Conservation (phyloP, 1,284 basidiomycete genomes). For the Irpex lacteus region DNA sequence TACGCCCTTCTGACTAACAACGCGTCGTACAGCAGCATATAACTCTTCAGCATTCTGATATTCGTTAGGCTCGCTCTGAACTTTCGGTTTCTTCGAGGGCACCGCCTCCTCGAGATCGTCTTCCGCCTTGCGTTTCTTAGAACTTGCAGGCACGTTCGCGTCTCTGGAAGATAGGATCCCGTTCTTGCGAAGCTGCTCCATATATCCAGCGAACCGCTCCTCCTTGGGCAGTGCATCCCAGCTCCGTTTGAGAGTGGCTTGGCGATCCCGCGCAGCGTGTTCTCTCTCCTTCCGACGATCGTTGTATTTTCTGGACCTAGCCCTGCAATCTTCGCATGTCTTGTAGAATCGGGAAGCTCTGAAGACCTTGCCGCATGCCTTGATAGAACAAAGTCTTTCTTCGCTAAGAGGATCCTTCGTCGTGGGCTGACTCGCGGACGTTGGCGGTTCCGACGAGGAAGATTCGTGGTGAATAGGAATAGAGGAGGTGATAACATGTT, state of each 20-base stretch:
- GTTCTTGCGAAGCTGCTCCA: neutral
- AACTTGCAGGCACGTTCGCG: neutral
- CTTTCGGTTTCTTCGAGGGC: neutral
- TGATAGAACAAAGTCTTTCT: neutral
- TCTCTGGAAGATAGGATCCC: neutral
- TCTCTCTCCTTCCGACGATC: neutral
- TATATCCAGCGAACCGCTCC: neutral
- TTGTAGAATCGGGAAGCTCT: too few species aligned
- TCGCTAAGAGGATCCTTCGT: too few species aligned
- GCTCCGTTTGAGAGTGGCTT: neutral
- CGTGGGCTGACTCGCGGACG: too few species aligned
- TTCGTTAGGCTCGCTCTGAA: neutral
- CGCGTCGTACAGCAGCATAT: neutral
- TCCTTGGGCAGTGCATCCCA: neutral
- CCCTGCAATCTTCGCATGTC: too few species aligned
- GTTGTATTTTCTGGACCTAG: too few species aligned
- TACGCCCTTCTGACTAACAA: neutral
- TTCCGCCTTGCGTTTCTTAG: neutral
- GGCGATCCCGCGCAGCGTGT: neutral
- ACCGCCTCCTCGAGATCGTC: neutral
- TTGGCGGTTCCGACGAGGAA: too few species aligned
- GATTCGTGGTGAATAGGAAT: too few species aligned
- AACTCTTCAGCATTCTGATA: neutral
- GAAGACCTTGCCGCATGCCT: neutral
- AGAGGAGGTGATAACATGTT: too few species aligned